Conservation (phyloP, 2,329 filamentous ascomycete species). For the Cercospora brassicicola region DNA sequence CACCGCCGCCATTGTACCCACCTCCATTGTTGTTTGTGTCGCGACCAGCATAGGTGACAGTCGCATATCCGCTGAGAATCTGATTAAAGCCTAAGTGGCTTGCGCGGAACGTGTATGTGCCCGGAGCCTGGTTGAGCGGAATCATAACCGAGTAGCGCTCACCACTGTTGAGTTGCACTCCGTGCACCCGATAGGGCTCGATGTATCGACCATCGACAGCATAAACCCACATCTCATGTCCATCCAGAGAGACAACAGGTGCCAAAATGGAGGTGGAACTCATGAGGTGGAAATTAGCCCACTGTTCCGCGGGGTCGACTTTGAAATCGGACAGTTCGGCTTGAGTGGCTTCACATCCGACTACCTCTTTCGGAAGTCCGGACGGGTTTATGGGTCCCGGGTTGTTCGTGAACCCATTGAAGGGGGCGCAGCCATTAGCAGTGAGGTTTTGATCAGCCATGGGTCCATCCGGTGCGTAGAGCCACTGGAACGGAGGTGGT, state of each 20-base stretch:
- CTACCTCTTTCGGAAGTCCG: conserved; percentile 15
- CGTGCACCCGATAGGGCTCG: conserved; percentile 53
- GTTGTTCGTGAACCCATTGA: conserved; percentile 11
- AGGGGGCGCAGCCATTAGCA: conserved; percentile 18
- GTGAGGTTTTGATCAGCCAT: conserved; percentile 8
- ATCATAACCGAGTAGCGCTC: conserved; percentile 57
- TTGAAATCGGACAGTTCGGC: conserved; percentile 11
- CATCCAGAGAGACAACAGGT: conserved; percentile 22
- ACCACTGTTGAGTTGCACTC: conserved; percentile 53
- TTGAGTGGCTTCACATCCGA: conserved; percentile 13
- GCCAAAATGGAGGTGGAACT: conserved; percentile 13
- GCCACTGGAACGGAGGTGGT: conserved; percentile 15
- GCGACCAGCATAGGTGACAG: conserved; percentile 12
- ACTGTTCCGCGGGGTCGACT: conserved; percentile 19
- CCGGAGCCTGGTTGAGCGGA: conserved; percentile 47
- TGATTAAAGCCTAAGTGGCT: conserved; percentile 18
- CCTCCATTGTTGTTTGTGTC: background rate
- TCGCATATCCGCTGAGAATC: conserved; percentile 19
- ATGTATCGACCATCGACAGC: conserved; percentile 46
- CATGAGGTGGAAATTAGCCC: conserved; percentile 23
- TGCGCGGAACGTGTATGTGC: conserved; percentile 36
- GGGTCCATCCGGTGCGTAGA: conserved; percentile 13
- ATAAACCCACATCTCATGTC: conserved; percentile 25
- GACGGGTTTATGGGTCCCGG: conserved; percentile 9
- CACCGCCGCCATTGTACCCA: background rate